Evolutionary conservation across 2,329 filamentous ascomycete species (phyloP).

Genomic region (Penicillium sp.): DNA sequence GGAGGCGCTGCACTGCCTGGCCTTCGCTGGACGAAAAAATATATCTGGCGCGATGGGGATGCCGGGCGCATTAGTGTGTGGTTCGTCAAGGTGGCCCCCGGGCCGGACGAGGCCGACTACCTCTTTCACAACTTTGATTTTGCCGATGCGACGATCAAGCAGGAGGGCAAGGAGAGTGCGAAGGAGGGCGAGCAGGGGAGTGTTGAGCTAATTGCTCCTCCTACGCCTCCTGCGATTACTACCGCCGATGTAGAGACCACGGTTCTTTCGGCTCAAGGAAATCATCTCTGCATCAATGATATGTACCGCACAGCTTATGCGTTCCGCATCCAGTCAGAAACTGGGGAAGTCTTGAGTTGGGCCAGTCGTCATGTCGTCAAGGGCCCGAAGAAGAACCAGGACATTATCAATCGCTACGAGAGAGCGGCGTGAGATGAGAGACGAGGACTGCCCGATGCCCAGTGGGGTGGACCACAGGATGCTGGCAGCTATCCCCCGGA

Average conservation of each 20-base stretch:
- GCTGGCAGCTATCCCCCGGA: neutral
- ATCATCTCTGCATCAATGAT: constrained; percentile 50
- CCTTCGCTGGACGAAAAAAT: constrained; percentile 45
- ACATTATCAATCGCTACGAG: constrained; percentile 46
- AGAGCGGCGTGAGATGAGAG: constrained; percentile 10
- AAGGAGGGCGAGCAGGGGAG: neutral
- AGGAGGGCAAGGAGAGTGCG: neutral
- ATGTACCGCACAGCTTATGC: constrained; percentile 50
- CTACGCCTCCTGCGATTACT: constrained; percentile 24
- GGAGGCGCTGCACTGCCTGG: constrained; percentile 25
- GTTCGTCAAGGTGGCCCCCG: constrained; percentile 44
- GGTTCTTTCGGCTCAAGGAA: constrained; percentile 42
- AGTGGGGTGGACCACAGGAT: neutral
- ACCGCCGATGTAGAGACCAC: constrained; percentile 20
- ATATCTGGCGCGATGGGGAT: constrained; percentile 43
- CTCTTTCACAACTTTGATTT: constrained; percentile 49
- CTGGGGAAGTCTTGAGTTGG: constrained; percentile 43
- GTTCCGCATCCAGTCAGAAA: constrained; percentile 38
- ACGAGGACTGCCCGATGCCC: neutral
- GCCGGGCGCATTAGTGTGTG: constrained; percentile 43
- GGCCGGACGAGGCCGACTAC: constrained; percentile 42
- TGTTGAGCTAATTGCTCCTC: constrained; percentile 24
- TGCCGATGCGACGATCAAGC: constrained; percentile 6
- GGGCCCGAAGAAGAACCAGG: constrained; percentile 49
- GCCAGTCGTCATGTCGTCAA: constrained; percentile 48